phyloP scores from a whole-genome alignment of 306 rosid species.

The Gastrolobium villosum region DNA sequence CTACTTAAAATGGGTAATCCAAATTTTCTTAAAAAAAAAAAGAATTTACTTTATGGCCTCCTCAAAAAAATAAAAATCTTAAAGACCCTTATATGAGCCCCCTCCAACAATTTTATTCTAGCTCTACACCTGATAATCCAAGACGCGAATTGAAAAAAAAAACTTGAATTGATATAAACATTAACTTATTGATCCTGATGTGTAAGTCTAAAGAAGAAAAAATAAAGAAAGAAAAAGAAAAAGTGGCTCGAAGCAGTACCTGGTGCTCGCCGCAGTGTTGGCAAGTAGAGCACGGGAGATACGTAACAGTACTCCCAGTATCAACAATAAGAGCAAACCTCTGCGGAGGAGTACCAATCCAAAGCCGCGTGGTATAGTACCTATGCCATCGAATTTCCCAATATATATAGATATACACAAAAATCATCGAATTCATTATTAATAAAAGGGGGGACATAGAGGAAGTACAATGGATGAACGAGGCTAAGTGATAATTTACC shows the following conservation, averaged over 20 bases:
- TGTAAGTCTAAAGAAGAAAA: background rate
- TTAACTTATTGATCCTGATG: background rate
- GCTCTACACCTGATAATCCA: background rate
- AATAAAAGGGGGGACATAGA: background rate
- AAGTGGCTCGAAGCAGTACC: slow-evolving; percentile 36
- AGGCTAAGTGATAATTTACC: too few relatives aligned
- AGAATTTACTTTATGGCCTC: background rate
- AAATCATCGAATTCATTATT: background rate
- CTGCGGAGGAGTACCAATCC: slow-evolving; percentile 99
- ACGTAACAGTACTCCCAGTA: slow-evolving; percentile 96
- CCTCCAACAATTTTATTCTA: slow-evolving; percentile 25
- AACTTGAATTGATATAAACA: slow-evolving; percentile 36
- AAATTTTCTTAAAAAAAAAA: background rate
- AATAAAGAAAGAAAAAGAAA: background rate
- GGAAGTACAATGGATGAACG: background rate
- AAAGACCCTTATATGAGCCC: background rate
- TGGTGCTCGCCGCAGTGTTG: slow-evolving; percentile 82
- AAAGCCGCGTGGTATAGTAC: slow-evolving; percentile 88
- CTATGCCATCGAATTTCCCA: slow-evolving; percentile 49
- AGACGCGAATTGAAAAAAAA: slow-evolving; percentile 9
- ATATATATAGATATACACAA: background rate
- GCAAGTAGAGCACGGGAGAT: slow-evolving; percentile 91
- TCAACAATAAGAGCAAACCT: slow-evolving; percentile 91
- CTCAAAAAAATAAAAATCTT: background rate
- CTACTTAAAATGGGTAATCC: too few relatives aligned